Conservation (phyloP, 2,329 filamentous ascomycete genomes). For the Curvularia sp. region DNA sequence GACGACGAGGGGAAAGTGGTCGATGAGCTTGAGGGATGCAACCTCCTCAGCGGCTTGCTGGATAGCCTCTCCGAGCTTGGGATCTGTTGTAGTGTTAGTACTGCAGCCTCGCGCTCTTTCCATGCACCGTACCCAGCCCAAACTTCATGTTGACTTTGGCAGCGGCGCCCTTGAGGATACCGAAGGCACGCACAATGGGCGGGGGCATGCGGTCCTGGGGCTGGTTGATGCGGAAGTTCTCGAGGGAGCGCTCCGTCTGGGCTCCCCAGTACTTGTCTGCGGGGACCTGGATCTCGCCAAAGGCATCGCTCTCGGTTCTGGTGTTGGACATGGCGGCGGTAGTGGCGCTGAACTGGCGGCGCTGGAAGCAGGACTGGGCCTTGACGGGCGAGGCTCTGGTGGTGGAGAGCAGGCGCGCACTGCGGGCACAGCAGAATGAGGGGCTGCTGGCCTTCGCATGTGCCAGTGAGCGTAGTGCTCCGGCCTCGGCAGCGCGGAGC, state of each 20-base stretch:
- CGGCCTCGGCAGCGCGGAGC: constrained; percentile 47
- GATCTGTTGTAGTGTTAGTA: constrained; percentile 63
- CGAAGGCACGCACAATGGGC: constrained; percentile 89
- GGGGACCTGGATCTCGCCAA: constrained; percentile 93
- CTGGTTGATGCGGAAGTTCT: constrained; percentile 99
- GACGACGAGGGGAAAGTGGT: constrained; percentile 98
- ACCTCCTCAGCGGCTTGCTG: constrained; percentile 94
- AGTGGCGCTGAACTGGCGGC: constrained; percentile 44
- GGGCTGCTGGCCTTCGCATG: constrained; percentile 45
- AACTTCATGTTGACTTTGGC: constrained; percentile 95
- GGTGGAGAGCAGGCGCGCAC: constrained; percentile 39
- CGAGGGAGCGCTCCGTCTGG: constrained; percentile 92
- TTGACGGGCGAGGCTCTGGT: constrained; percentile 30
- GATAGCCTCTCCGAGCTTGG: constrained; percentile 89
- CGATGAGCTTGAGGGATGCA: constrained; percentile 87
- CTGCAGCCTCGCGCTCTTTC: constrained; percentile 1
- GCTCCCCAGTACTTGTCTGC: constrained; percentile 98
- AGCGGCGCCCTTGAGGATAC: constrained; percentile 95
- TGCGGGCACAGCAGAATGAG: constrained; percentile 37
- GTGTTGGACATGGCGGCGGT: constrained; percentile 56
- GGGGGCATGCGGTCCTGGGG: constrained; percentile 98
- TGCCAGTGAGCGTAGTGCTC: constrained; percentile 43
- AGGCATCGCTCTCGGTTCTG: constrained; percentile 94
- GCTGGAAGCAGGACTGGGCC: constrained; percentile 25
- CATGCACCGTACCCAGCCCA: constrained; percentile 72